Conservation (phyloP, 2,329 filamentous ascomycete genomes). For the Rutstroemia sp. region DNA sequence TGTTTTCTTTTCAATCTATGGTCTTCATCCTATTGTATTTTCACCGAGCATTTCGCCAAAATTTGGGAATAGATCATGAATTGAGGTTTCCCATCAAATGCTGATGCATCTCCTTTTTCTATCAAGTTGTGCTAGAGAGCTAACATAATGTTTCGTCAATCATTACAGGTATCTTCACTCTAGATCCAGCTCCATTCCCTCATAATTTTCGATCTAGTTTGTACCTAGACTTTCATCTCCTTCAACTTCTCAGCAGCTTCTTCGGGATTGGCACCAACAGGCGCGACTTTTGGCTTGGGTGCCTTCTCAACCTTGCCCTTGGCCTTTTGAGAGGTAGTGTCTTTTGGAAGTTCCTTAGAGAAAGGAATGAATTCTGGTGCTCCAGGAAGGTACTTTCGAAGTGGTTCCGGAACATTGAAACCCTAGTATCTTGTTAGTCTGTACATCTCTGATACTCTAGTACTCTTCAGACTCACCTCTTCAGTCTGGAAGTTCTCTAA, state of each 20-base stretch:
- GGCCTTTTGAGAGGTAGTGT: constrained; percentile 54
- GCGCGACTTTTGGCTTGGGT: constrained; percentile 24
- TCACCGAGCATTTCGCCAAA: not conserved
- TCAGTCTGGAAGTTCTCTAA: constrained; percentile 96
- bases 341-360: constrained; percentile 76
- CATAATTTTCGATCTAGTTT: no score
- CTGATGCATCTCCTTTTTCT: not conserved
- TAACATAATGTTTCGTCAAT: not conserved
- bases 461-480: constrained; percentile 46
- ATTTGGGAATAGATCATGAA: not conserved
- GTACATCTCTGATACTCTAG: not conserved
- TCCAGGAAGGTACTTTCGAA: constrained; percentile 86
- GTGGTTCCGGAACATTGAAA: constrained; percentile 70
- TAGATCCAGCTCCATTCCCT: not conserved
- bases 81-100: not conserved
- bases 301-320: constrained; percentile 31
- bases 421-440: constrained; percentile 42
- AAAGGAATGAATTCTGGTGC: constrained; percentile 85
- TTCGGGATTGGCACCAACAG: constrained; percentile 20
- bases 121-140: not conserved
- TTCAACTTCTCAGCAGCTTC: constrained; percentile 32
- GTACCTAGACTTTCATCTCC: constrained; percentile 25
- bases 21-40: not conserved
- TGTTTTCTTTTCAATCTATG: not conserved
- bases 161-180: not conserved